Percentiles rank a stretch among this genome's conserved stretches.
These are phyloP conservation scores for Lactifluus pinguis DNA, from an alignment of 768 basidiomycete genomes.

Conservation along the genomic window DNA sequence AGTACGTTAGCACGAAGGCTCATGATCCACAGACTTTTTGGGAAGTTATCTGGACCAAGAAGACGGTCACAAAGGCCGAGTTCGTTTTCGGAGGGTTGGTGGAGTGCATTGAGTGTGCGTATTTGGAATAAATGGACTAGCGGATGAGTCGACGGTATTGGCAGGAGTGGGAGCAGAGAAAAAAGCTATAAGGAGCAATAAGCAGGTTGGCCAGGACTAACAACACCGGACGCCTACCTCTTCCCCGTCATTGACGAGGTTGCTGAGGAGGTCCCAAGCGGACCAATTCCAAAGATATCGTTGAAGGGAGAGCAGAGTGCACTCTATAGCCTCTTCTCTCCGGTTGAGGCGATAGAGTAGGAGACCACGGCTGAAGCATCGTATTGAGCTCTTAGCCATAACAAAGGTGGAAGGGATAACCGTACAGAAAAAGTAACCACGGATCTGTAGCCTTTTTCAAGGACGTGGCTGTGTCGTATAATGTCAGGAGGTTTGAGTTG, in stretches of 20 bases:
- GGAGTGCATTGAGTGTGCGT: slow-evolving; percentile 81
- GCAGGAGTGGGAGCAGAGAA: slow-evolving; percentile 36
- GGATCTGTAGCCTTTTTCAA: slow-evolving; percentile 57
- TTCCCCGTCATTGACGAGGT: slow-evolving; percentile 18
- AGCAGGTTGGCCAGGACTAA: not conserved
- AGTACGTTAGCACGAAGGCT: slow-evolving; percentile 76
- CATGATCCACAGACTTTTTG: slow-evolving; percentile 77
- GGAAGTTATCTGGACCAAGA: slow-evolving; percentile 62
- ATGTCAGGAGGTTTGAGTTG: slow-evolving; percentile 45
- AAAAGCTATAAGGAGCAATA: slow-evolving; percentile 29
- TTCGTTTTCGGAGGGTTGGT: slow-evolving; percentile 82
- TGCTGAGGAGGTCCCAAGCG: slow-evolving; percentile 12
- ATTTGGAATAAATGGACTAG: slow-evolving; percentile 73
- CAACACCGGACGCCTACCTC: slow-evolving; percentile 7
- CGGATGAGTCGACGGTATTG: slow-evolving; percentile 43
- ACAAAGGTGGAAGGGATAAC: not conserved
- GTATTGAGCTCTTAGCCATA: not conserved
- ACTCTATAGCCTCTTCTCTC: slow-evolving; percentile 81
- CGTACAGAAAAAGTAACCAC: slow-evolving; percentile 75
- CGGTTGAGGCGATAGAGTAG: slow-evolving; percentile 72
- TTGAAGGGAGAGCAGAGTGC: slow-evolving; percentile 49
- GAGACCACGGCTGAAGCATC: slow-evolving; percentile 58
- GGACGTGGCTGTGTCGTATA: slow-evolving; percentile 40
- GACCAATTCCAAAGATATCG: slow-evolving; percentile 21
- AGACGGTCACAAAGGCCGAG: slow-evolving; percentile 74